Conservation (phyloP, 2,329 filamentous ascomycete species). For the Sporothrix pseudoabietina region DNA sequence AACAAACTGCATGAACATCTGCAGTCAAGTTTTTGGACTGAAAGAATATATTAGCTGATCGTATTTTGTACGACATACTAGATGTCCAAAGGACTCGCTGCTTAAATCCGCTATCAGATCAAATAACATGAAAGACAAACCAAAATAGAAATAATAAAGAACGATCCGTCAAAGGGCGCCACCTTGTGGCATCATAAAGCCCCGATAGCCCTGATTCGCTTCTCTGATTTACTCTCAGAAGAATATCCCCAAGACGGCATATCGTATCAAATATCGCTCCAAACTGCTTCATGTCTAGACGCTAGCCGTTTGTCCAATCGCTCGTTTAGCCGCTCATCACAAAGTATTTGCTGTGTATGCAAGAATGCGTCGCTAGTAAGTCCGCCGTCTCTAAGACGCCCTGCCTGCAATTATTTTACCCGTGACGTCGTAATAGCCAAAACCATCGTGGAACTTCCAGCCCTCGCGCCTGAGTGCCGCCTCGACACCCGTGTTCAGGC, state of each 20-base stretch:
- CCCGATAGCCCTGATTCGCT: not conserved
- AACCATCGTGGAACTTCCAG: slow-evolving; percentile 76
- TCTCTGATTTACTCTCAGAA: not conserved
- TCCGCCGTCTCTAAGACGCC: not conserved
- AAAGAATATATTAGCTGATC: not conserved
- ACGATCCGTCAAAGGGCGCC: not conserved
- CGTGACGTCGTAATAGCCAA: slow-evolving; percentile 69
- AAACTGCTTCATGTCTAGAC: not conserved
- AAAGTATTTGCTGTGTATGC: not conserved
- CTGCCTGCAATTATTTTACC: slow-evolving; percentile 50
- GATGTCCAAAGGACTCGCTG: not conserved
- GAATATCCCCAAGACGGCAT: not conserved
- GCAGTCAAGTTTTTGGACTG: not conserved
- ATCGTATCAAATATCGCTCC: not conserved
- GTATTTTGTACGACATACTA: not conserved
- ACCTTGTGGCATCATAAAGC: slow-evolving; percentile 7
- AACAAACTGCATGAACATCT: not conserved
- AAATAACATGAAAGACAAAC: not conserved
- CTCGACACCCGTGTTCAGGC: slow-evolving; percentile 77
- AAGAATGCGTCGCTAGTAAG: not conserved
- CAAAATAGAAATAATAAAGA: not conserved
- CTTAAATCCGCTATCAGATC: slow-evolving; percentile 1
- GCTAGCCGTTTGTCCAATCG: not conserved
- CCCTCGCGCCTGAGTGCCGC: slow-evolving; percentile 74
- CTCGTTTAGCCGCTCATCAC: not conserved